Conservation (phyloP, 1,139 yeast species). For the Blastobotrys malaysiensis region DNA sequence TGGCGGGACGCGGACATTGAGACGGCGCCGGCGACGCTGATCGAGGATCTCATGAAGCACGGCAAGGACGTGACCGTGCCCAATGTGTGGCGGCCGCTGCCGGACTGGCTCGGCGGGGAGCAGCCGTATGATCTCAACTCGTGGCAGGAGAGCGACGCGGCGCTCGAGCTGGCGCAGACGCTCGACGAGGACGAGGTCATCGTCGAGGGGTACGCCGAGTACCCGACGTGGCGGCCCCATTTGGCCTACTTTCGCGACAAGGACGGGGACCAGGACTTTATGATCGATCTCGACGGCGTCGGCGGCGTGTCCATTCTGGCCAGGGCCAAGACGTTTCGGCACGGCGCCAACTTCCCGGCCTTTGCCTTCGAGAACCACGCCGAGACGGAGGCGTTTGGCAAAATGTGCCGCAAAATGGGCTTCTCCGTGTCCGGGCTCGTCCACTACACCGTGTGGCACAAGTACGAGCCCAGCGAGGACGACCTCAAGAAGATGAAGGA, state of each 20-base stretch:
- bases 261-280: conserved; percentile 78
- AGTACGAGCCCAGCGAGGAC: conserved; percentile 81
- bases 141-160: conserved; percentile 87
- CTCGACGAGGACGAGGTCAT: conserved; percentile 76
- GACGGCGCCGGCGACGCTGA: conserved; percentile 53
- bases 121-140: conserved; percentile 89
- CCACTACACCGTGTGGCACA: conserved; percentile 89
- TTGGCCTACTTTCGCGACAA: conserved; percentile 83
- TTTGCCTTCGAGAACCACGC: conserved; percentile 88
- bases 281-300: conserved; percentile 84
- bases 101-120: conserved; percentile 83
- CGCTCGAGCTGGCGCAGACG: conserved; percentile 67
- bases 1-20: conserved; percentile 76
- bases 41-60: conserved; percentile 63
- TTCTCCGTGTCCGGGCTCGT: conserved; percentile 78
- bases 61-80: conserved; percentile 70
- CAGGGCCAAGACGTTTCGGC: conserved; percentile 71
- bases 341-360: conserved; percentile 85
- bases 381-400: conserved; percentile 91
- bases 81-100: conserved; percentile 88
- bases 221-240: conserved; percentile 91
- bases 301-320: conserved; percentile 86
- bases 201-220: conserved; percentile 23
- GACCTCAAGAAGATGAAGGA: conserved; percentile 92
- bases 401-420: conserved; percentile 76